Base-by-base conservation (phyloP, 352 stramenopile genomes). In the Phytophthora citricola region DNA sequence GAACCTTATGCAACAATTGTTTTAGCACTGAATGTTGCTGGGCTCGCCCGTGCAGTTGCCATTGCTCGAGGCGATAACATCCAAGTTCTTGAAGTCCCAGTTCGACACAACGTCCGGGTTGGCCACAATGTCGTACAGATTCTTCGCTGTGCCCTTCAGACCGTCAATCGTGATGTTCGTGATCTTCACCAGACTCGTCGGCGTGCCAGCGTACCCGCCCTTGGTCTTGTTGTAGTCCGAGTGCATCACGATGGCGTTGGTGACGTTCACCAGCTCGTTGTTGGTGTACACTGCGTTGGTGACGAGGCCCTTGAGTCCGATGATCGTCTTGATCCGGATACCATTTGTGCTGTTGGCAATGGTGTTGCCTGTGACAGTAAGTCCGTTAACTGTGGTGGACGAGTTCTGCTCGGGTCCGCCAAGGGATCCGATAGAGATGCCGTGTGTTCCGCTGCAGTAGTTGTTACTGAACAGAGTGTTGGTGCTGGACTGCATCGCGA, bases 321-420 rank as follows among this genome's bases (percentile, higher is more conserved):
- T 63, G 44, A 63, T 63, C 10, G 55, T 59, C n/a, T 59, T 65
- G 62, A 70, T 72, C 38, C 47, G 59, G 12, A 70, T 69, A n/a
- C 61, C 66, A 47, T 75, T 71, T 27, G 45, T 59, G 32, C 54
- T 67, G 66, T 75, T 66, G n/a, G 61, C 53, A 26, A 71, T 71
- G 10, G 34, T 75, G 45, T 72, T 72, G 17, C 47, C 39, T 15
- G 32, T 67, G 14, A 67, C 63, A 1, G 44, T 66, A 12, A 74
- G 66, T 5, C 66, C 54, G 11, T 53, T 32, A 11, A 71, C 63
- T 5, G 63, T 71, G 12, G 50, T 58, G 22, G 50, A 47, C 14
- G 36, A 36, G n/a, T 58, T 48, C 50, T 58, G 36, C 5, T 58
- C 50, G 11, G 50, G 50, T 4, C 51, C 51, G 14, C 36, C 51